These are phyloP conservation scores for Penicillium sp. DNA, from an alignment of 2,329 filamentous ascomycete genomes.

Conservation along the genomic window DNA sequence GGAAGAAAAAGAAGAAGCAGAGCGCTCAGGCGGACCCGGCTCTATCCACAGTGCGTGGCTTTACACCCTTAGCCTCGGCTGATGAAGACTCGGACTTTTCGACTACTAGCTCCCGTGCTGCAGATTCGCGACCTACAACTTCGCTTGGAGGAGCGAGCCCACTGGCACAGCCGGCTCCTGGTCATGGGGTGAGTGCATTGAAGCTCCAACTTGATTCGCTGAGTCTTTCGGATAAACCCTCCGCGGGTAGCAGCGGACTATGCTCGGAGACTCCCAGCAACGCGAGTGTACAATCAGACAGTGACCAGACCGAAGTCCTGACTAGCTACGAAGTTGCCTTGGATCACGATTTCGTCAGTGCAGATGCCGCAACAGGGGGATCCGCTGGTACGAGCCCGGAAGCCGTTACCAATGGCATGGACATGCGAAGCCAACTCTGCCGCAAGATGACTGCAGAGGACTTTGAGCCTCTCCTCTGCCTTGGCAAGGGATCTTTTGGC, in stretches of 20 bases:
- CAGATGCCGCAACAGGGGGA: slow-evolving; percentile 41
- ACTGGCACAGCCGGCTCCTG: slow-evolving; percentile 47
- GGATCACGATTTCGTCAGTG: slow-evolving; percentile 76
- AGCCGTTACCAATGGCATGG: slow-evolving; percentile 45
- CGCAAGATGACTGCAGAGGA: slow-evolving; percentile 89
- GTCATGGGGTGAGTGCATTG: slow-evolving; percentile 73
- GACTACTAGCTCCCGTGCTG: slow-evolving; percentile 28
- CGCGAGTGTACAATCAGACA: slow-evolving; percentile 57
- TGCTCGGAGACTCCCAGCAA: slow-evolving; percentile 49
- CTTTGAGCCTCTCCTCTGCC: slow-evolving; percentile 83
- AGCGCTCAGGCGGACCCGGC: slow-evolving; percentile 26
- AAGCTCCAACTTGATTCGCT: slow-evolving; percentile 76
- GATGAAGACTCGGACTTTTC: slow-evolving; percentile 47
- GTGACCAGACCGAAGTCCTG: slow-evolving; percentile 63
- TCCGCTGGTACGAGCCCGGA: slow-evolving; percentile 34
- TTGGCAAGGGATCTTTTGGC: slow-evolving; percentile 94
- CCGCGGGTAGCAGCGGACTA: slow-evolving; percentile 49
- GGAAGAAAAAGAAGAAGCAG: slow-evolving; percentile 41
- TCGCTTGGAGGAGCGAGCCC: slow-evolving; percentile 40
- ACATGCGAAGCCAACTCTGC: slow-evolving; percentile 49
- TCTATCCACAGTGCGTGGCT: slow-evolving; percentile 42
- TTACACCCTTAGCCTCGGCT: slow-evolving; percentile 41
- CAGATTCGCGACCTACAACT: slow-evolving; percentile 16
- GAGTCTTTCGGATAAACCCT: slow-evolving; percentile 59
- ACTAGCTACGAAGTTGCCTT: slow-evolving; percentile 81